A percentile compares a stretch with the other conserved stretches of the same genome.
Conservation (phyloP, 2,329 filamentous ascomycete species). For the Trichoderma endophyticum region DNA sequence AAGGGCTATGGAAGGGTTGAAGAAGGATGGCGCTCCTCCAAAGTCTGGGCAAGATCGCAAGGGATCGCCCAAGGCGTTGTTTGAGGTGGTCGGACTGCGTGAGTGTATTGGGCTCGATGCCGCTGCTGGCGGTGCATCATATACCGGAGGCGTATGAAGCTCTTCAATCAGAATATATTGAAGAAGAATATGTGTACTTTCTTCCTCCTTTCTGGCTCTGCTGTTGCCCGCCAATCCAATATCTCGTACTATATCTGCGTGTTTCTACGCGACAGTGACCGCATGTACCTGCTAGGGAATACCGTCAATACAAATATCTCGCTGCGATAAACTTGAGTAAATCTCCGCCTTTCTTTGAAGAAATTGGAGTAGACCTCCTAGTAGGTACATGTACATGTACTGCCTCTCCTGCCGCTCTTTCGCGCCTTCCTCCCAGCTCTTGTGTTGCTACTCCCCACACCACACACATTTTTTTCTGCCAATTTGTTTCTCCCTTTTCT, state of each 20-base stretch:
- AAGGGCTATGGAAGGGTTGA: not conserved
- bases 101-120: slow-evolving; percentile 9
- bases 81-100: slow-evolving; percentile 5
- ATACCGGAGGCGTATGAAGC: not conserved
- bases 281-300: too few species aligned
- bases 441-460: not conserved
- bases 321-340: too few species aligned
- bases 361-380: not conserved
- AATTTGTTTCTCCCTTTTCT: not conserved
- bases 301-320: too few species aligned
- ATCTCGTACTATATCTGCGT: not conserved
- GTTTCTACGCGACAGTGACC: too few species aligned
- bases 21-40: not conserved
- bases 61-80: not conserved
- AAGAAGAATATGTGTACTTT: not conserved
- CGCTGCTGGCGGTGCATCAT: not conserved
- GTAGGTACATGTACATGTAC: not conserved
- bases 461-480: not conserved
- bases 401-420: not conserved
- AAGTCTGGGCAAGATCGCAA: not conserved
- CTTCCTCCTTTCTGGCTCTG: not conserved
- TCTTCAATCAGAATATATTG: not conserved
- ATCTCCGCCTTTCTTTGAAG: too few species aligned
- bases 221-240: not conserved
- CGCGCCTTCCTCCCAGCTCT: not conserved